Percentiles rank a stretch among this genome's conserved stretches.
phyloP scores from a whole-genome alignment of 2,329 filamentous ascomycete species.

The Neofusicoccum sp. region DNA sequence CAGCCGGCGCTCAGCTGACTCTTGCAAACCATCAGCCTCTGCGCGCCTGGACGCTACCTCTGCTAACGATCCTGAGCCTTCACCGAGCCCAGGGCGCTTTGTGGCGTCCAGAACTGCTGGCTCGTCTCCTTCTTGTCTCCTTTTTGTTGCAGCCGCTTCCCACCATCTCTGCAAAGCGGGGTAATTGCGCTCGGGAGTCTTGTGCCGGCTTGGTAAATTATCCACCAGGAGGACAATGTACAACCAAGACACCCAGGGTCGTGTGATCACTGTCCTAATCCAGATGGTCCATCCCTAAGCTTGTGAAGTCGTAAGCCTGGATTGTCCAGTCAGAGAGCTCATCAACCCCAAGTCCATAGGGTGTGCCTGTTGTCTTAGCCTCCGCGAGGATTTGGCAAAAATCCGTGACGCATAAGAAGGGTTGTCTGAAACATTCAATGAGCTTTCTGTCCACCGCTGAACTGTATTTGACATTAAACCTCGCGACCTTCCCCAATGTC shows the following conservation, averaged over 20 bases:
- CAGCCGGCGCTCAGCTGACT: slow-evolving; percentile 6
- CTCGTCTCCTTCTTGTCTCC: too few relatives aligned
- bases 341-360: background rate
- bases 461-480: too few relatives aligned
- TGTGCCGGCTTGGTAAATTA: background rate
- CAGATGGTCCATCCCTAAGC: background rate
- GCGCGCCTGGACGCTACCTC: background rate
- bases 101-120: too few relatives aligned
- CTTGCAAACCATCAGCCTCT: background rate
- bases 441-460: too few relatives aligned
- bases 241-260: background rate
- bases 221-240: background rate
- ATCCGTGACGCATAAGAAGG: too few relatives aligned
- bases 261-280: background rate
- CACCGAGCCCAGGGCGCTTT: background rate
- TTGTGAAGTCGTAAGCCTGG: slow-evolving; percentile 1
- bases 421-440: too few relatives aligned
- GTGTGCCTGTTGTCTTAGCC: background rate
- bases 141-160: background rate
- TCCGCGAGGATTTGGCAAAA: background rate
- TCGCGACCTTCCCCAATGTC: too few relatives aligned
- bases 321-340: background rate
- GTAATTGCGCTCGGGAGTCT: background rate
- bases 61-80: background rate
- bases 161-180: background rate